phyloP scores from a whole-genome alignment of 805 yeast genomes.

The Kurtzmaniella fragi region DNA sequence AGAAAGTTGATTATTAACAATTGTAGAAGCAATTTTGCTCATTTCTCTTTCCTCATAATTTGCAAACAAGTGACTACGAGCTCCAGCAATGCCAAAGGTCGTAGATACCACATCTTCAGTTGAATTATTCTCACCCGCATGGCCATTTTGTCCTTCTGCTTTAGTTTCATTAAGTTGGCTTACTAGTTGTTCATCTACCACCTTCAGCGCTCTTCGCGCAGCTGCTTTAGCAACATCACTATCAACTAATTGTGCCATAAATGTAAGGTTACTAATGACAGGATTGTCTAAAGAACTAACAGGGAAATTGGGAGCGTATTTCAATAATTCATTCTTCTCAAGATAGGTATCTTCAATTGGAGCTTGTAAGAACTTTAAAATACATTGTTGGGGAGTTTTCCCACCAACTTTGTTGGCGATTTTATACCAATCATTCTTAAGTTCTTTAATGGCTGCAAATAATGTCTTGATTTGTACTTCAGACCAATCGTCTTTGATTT shows the following conservation, averaged over 20 bases:
- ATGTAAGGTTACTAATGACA: constrained; percentile 86
- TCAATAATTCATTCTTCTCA: constrained; percentile 53
- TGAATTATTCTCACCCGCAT: constrained; percentile 7
- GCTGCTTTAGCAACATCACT: constrained; percentile 83
- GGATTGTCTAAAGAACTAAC: constrained; percentile 87
- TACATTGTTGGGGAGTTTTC: constrained; percentile 73
- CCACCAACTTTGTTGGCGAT: constrained; percentile 63
- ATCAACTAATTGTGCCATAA: constrained; percentile 79
- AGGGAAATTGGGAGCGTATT: constrained; percentile 80
- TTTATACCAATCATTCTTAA: constrained; percentile 73
- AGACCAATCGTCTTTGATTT: constrained; percentile 50
- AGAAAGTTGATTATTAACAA: constrained; percentile 57
- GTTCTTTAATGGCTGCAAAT: constrained; percentile 56
- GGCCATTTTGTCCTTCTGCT: constrained; percentile 8
- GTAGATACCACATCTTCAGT: constrained; percentile 45
- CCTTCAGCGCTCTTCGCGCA: constrained; percentile 54
- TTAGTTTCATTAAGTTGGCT: constrained; percentile 30
- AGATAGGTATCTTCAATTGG: constrained; percentile 77
- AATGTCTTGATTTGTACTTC: constrained; percentile 56
- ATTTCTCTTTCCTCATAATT: constrained; percentile 76
- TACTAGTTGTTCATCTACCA: constrained; percentile 38
- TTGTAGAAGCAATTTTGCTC: constrained; percentile 51
- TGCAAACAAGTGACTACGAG: constrained; percentile 75
- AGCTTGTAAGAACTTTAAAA: constrained; percentile 69
- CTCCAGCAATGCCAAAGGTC: constrained; percentile 75